These are phyloP conservation scores for Ceratocystis alfenasii DNA, from an alignment of 2,329 filamentous ascomycete genomes.

Conservation along the genomic window DNA sequence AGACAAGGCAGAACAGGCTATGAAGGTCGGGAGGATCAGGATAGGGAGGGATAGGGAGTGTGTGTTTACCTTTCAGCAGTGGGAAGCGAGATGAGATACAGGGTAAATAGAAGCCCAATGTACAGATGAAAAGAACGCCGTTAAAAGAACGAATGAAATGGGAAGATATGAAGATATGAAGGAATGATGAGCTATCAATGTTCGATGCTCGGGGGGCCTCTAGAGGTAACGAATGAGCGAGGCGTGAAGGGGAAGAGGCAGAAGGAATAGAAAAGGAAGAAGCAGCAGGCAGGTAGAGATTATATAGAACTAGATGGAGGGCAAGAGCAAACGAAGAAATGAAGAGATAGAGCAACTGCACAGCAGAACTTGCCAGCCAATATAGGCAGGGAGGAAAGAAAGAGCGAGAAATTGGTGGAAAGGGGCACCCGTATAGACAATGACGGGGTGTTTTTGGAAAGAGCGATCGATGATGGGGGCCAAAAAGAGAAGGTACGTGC, in stretches of 20 bases:
- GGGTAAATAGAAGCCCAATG: neutral
- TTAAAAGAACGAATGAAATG: conserved; percentile 11
- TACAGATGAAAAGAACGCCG: neutral
- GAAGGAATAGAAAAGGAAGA: neutral
- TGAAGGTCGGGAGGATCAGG: neutral
- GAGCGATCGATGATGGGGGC: neutral
- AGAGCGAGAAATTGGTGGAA: neutral
- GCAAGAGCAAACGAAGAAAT: neutral
- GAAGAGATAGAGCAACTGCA: conserved; percentile 20
- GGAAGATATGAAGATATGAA: neutral
- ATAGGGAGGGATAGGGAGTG: neutral
- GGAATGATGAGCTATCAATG: neutral
- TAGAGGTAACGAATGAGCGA: neutral
- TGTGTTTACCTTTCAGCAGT: conserved; percentile 10
- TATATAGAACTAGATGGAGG: neutral
- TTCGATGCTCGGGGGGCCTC: neutral
- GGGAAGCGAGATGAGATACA: neutral
- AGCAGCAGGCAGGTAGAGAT: neutral
- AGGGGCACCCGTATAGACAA: neutral
- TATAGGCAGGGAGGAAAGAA: conserved; percentile 15
- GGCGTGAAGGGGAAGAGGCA: neutral
- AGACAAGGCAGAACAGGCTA: neutral
- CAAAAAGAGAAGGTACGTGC: conserved; percentile 15
- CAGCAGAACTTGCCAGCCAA: conserved; percentile 14
- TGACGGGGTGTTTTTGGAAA: neutral